Base-by-base conservation (phyloP, 352 stramenopile genomes). In the Pythium myriotylum region DNA sequence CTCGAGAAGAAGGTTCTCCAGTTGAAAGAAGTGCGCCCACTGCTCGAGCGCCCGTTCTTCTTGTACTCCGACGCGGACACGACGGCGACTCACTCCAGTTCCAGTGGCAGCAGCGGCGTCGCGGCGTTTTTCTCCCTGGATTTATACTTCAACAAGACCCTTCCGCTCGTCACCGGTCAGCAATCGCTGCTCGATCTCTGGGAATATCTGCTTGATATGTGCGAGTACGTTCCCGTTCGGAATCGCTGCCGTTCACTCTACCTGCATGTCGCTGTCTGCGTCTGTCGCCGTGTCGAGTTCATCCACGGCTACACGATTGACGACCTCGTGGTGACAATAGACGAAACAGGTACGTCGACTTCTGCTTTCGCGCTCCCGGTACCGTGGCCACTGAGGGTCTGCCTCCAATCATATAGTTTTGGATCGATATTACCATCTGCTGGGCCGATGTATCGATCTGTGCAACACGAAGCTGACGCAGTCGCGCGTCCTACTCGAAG, bases 141-240 rank as follows among this genome's bases (percentile, higher is more conserved):
- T 64, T 70, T 77, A 48, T 89, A 89, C 64, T 89, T 88, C 66
- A 79, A 84, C 65, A 91, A 91, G 65, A 88, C 87, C 48, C 55
- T 95, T 40, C 72, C 84, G 20, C 63, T 94, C 19, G 70, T 74
- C 12, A 68, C 79, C 13, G 86, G 86, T 10, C 86, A 95, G 62
- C 81, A 71, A 1, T 75, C 82, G 47, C 66, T 95, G 55, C 71
- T 95, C 19, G 83, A 92, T 40, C 62, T 93, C 23, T 93, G 84
- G 81, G 77, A 82, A 48, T 93, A 91, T 54, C 62, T 92, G 26
- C 80, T 95, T 70, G 84, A 95, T 60, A 90, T 92, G 79, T 83
- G 83, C 41, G 84, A 95, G 32, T 71, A 80, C 26, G 80, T 95
- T 41, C 81, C 86, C 1, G 72, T 88, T 35, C 81, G 84, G 17